These are phyloP conservation scores for Stevia rebaudiana DNA, from an alignment of 140 eudicot species.

Conservation along the genomic window DNA sequence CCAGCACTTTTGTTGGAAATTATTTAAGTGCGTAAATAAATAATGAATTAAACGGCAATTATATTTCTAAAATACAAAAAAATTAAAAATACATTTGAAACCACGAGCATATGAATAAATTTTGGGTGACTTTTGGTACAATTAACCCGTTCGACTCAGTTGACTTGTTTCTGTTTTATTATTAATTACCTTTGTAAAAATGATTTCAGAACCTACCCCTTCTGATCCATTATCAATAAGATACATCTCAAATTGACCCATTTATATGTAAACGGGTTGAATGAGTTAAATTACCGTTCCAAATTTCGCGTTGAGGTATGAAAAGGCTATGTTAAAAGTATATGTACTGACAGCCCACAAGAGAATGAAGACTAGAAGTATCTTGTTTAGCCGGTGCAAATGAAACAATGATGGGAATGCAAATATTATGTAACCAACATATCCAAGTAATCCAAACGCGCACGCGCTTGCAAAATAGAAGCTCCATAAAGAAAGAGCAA, in stretches of 20 bases:
- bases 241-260: background rate
- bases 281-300: constrained; percentile 55
- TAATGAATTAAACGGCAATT: no score
- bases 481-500: constrained; percentile 95
- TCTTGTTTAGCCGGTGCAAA: constrained; percentile 81
- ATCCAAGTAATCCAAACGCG: constrained; percentile 89
- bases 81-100: no score
- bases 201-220: background rate
- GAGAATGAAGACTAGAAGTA: constrained; percentile 87
- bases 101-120: background rate
- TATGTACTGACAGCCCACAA: constrained; percentile 93
- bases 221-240: background rate
- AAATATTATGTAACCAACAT: constrained; percentile 82
- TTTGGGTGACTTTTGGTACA: background rate
- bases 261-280: constrained; percentile 2
- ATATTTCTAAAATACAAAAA: no score
- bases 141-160: background rate
- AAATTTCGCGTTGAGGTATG: constrained; percentile 53
- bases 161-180: background rate
- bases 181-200: no score
- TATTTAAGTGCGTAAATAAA: background rate
- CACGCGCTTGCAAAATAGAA: constrained; percentile 87
- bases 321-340: constrained; percentile 77
- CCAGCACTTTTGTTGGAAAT: background rate
- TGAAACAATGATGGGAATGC: constrained; percentile 86